Evolutionary conservation across 176 grass and related monocot genomes (phyloP).

Genomic region (Rhynchospora pubera): DNA sequence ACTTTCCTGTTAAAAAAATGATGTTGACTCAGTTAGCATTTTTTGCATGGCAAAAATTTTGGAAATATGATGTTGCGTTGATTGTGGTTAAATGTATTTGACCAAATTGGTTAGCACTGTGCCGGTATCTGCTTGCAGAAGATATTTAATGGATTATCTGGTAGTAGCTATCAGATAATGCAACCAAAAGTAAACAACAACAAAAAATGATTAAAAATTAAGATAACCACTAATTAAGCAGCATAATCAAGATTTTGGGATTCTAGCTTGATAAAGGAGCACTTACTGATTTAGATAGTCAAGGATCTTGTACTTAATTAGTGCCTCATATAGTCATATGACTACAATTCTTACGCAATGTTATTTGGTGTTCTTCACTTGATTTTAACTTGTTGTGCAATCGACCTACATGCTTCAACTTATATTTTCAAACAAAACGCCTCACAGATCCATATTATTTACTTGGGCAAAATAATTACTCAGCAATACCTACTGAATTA

Average conservation of each 20-base stretch:
- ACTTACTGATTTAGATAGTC: neutral
- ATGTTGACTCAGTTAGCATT: constrained; percentile 1
- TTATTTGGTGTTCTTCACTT: neutral
- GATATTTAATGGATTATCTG: neutral
- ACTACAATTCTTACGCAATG: neutral
- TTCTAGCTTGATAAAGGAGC: neutral
- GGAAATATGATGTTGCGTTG: neutral
- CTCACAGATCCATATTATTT: neutral
- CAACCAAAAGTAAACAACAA: neutral
- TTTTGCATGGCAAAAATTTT: neutral
- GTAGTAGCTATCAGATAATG: neutral
- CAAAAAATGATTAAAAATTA: neutral
- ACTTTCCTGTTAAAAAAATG: constrained; percentile 48
- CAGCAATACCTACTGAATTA: neutral
- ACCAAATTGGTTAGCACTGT: neutral
- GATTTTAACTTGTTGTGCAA: neutral
- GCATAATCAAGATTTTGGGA: neutral
- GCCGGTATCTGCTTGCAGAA: neutral
- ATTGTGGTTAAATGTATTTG: neutral
- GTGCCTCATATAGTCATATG: neutral
- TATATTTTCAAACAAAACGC: neutral
- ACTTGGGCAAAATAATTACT: neutral
- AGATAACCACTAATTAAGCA: neutral
- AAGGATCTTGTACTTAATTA: neutral
- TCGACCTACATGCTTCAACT: neutral